A percentile compares a stretch with the other conserved stretches of the same genome.
Conservation (phyloP, 31 red algal species). For the Asparagopsis taxiformis region DNA sequence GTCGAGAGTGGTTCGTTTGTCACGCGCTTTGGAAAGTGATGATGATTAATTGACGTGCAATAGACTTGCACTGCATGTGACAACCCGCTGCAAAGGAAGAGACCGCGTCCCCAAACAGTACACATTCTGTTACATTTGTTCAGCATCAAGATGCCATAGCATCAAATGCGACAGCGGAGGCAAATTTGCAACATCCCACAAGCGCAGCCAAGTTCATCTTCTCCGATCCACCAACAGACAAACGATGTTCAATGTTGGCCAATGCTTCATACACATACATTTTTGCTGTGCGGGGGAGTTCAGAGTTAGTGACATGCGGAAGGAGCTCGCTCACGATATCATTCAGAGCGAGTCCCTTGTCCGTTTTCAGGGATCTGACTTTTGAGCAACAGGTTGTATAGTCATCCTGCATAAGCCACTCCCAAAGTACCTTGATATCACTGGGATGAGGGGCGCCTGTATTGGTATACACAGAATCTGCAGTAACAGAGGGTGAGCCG, state of each 20-base stretch:
- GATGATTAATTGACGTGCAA: constrained; percentile 21
- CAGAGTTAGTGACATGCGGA: constrained; percentile 35
- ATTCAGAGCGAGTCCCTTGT: constrained; percentile 82
- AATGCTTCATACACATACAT: constrained; percentile 76
- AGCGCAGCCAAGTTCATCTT: constrained; percentile 74
- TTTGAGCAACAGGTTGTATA: constrained; percentile 48
- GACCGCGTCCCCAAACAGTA: too few relatives aligned
- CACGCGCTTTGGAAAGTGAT: constrained; percentile 24
- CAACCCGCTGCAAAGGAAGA: too few relatives aligned
- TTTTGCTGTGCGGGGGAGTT: constrained; percentile 53
- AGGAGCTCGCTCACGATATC: constrained; percentile 86
- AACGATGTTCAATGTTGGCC: constrained; percentile 80
- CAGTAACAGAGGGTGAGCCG: constrained; percentile 29
- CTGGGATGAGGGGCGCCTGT: constrained; percentile 81
- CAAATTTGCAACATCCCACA: constrained; percentile 83
- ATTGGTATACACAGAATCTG: constrained; percentile 80
- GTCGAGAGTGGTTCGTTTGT: constrained; percentile 37
- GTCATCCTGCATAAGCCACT: constrained; percentile 52
- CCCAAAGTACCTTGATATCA: constrained; percentile 60
- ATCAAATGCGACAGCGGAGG: constrained; percentile 35
- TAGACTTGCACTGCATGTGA: too few relatives aligned
- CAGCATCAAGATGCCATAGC: constrained; percentile 37
- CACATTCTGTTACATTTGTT: too few relatives aligned
- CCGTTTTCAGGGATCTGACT: constrained; percentile 35
- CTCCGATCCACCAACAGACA: constrained; percentile 73